A percentile compares a stretch with the other conserved stretches of the same genome.
Conservation (phyloP, 495 filamentous ascomycete genomes). For the Aspergillus olivimuriae region DNA sequence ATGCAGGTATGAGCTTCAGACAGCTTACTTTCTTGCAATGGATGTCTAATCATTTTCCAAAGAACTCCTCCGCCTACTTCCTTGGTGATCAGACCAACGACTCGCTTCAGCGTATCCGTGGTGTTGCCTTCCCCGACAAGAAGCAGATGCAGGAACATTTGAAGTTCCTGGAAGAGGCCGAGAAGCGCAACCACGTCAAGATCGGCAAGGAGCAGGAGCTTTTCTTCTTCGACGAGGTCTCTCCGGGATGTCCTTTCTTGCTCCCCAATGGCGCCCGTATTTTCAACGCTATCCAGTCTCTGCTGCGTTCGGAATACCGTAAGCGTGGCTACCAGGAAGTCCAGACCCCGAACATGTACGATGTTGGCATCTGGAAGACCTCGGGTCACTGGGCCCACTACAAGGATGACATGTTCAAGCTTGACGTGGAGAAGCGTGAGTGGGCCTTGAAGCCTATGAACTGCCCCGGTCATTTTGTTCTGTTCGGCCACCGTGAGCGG, state of each 20-base stretch:
- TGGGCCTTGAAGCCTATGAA: conserved; percentile 93
- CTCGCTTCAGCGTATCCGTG: conserved; percentile 91
- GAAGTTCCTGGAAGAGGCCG: conserved; percentile 90
- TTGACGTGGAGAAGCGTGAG: conserved; percentile 84
- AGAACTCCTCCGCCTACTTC: conserved; percentile 96
- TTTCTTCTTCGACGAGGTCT: conserved; percentile 91
- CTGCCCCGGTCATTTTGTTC: conserved; percentile 79
- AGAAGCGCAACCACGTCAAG: conserved; percentile 86
- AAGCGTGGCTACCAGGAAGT: conserved; percentile 93
- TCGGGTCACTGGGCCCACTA: conserved; percentile 96
- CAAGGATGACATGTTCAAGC: conserved; percentile 92
- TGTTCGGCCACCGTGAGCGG: conserved; percentile 71
- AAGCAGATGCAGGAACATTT: conserved; percentile 84
- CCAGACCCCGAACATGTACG: conserved; percentile 94
- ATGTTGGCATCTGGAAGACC: conserved; percentile 81
- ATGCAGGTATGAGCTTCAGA: conserved; percentile 53
- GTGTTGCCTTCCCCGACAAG: conserved; percentile 96
- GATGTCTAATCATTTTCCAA: conserved; percentile 23
- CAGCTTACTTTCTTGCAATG: neutral
- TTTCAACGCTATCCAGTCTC: conserved; percentile 76
- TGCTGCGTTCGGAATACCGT: conserved; percentile 83
- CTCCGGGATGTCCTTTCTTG: conserved; percentile 89
- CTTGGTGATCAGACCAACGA: conserved; percentile 89
- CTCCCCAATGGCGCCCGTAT: conserved; percentile 89
- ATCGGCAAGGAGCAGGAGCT: conserved; percentile 93